These are phyloP conservation scores for Saturnispora quitensis DNA, from an alignment of 805 yeast genomes.

Conservation along the genomic window DNA sequence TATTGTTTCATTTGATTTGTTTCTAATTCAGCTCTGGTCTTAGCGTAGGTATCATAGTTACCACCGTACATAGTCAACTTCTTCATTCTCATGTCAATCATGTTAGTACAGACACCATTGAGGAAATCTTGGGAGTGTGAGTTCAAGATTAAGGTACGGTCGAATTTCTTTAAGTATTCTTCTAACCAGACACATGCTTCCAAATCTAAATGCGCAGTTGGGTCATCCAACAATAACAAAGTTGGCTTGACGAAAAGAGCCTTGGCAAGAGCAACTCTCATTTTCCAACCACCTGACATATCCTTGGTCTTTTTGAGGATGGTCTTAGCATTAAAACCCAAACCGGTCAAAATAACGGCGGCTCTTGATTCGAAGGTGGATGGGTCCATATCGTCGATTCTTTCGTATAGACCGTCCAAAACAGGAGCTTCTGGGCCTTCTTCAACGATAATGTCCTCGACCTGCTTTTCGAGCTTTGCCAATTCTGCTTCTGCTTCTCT, in stretches of 20 bases:
- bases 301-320: slow-evolving; percentile 92
- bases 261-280: slow-evolving; percentile 98
- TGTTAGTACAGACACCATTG: slow-evolving; percentile 96
- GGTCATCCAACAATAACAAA: slow-evolving; percentile 88
- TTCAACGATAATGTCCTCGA: slow-evolving; percentile 78
- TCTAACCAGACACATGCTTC: slow-evolving; percentile 99
- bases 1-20: slow-evolving; percentile 98
- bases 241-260: slow-evolving; percentile 98
- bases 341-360: slow-evolving; percentile 90
- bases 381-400: slow-evolving; percentile 94
- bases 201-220: slow-evolving; percentile 98
- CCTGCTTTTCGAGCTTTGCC: slow-evolving; percentile 81
- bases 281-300: slow-evolving; percentile 99
- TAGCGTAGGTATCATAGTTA: slow-evolving; percentile 94
- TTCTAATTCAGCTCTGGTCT: slow-evolving; percentile 90
- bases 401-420: slow-evolving; percentile 86
- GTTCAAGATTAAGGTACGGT: slow-evolving; percentile 85
- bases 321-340: slow-evolving; percentile 85
- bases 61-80: slow-evolving; percentile 79
- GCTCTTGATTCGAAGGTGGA: slow-evolving; percentile 94
- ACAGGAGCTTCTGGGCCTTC: slow-evolving; percentile 91
- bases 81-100: slow-evolving; percentile 94
- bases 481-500: slow-evolving; percentile 92
- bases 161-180: slow-evolving; percentile 91
- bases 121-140: slow-evolving; percentile 99